A percentile compares a stretch with the other conserved stretches of the same genome.
These are phyloP conservation scores for Pythium aristosporum DNA, from an alignment of 352 stramenopile species.

Conservation along the genomic window DNA sequence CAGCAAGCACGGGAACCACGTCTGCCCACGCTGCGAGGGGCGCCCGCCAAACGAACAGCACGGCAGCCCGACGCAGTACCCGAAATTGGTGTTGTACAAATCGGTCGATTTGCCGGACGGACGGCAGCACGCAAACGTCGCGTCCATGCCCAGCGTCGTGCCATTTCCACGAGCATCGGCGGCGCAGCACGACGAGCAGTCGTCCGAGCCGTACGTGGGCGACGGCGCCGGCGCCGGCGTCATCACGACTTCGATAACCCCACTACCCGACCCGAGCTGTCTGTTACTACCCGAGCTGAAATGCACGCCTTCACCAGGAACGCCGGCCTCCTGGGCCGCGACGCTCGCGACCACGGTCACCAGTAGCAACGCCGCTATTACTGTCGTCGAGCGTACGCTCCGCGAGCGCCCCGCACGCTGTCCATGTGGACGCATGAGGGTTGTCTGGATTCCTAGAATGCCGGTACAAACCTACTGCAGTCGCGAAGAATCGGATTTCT, in stretches of 20 bases:
- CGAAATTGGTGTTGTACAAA: conserved; percentile 57
- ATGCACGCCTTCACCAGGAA: too few relatives aligned
- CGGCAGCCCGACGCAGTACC: conserved; percentile 73
- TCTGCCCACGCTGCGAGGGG: conserved; percentile 54
- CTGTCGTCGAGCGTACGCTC: background rate
- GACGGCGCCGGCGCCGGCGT: conserved; percentile 8
- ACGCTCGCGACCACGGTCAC: background rate
- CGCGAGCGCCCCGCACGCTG: background rate
- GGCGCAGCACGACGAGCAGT: conserved; percentile 64
- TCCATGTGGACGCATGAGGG: conserved; percentile 18
- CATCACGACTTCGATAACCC: background rate
- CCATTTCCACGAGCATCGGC: conserved; percentile 5
- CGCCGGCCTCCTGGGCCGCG: background rate
- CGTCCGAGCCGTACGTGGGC: conserved; percentile 32
- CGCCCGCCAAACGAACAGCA: conserved; percentile 67
- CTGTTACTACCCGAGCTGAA: background rate
- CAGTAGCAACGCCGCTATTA: background rate
- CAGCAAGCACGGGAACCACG: conserved; percentile 81
- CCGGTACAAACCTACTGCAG: background rate
- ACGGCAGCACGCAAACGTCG: conserved; percentile 56
- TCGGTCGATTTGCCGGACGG: conserved; percentile 34
- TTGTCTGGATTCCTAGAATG: background rate
- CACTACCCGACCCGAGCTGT: background rate
- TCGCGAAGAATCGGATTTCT: background rate
- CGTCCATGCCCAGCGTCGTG: conserved; percentile 24